Conservation (phyloP, 2,329 filamentous ascomycete species). For the Juglanconis oblonga region DNA sequence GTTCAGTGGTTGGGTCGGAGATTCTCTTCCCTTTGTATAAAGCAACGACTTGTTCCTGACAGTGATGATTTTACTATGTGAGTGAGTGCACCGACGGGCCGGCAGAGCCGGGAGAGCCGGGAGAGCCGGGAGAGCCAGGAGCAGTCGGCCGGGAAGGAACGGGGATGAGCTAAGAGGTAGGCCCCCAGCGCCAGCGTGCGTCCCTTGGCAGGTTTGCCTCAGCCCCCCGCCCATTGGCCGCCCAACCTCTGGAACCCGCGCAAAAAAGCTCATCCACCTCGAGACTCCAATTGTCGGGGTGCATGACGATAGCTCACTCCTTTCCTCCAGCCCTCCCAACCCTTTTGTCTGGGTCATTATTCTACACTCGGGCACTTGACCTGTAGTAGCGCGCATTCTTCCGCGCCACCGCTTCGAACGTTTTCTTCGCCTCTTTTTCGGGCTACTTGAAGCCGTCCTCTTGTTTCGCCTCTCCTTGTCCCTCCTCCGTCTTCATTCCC, state of each 20-base stretch:
- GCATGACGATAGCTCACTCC: slow-evolving; percentile 7
- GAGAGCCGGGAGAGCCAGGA: neutral
- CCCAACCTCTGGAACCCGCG: slow-evolving; percentile 2
- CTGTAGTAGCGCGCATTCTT: slow-evolving; percentile 5
- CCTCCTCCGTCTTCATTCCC: neutral
- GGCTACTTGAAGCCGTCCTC: neutral
- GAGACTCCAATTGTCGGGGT: neutral
- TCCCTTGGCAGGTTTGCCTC: neutral
- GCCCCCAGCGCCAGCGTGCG: neutral
- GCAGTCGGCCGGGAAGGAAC: slow-evolving; percentile 11
- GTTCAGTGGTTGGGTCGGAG: too few species aligned
- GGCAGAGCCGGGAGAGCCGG: neutral
- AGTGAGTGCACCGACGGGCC: too few species aligned
- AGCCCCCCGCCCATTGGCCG: slow-evolving; percentile 3
- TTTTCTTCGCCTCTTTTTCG: neutral
- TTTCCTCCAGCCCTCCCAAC: neutral
- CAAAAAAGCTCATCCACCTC: slow-evolving; percentile 12
- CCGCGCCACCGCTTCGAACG: slow-evolving; percentile 1
- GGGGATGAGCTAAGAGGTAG: neutral
- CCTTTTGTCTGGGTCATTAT: neutral
- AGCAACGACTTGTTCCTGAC: too few species aligned
- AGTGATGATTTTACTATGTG: too few species aligned
- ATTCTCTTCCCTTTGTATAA: too few species aligned
- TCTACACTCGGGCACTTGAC: slow-evolving; percentile 1
- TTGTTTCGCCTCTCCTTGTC: neutral